phyloP scores from a whole-genome alignment of 805 yeast species.

The Zygosaccharomyces bisporus region DNA sequence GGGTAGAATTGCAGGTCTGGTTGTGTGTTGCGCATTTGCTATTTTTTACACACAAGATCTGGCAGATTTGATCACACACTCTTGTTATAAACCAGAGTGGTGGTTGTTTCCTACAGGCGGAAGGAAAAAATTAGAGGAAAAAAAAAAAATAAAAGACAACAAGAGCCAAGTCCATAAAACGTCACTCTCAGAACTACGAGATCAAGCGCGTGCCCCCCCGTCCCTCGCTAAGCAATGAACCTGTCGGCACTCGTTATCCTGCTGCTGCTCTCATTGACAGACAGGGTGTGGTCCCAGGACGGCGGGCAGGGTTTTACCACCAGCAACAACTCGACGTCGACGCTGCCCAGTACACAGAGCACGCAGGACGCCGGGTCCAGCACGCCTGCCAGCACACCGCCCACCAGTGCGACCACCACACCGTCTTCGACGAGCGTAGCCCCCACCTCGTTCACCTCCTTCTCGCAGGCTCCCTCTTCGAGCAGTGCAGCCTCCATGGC shows the following conservation, averaged over 20 bases:
- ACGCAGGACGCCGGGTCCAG: background rate
- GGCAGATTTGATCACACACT: background rate
- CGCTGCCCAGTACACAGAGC: background rate
- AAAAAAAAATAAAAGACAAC: too few species aligned
- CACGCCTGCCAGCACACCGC: background rate
- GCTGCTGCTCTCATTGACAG: constrained; percentile 6
- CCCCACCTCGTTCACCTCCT: constrained; percentile 8
- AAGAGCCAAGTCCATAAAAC: too few species aligned
- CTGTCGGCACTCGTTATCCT: constrained; percentile 8
- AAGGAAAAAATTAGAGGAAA: too few species aligned
- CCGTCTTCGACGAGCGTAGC: constrained; percentile 3
- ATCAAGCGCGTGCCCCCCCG: background rate
- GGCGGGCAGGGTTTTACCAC: background rate
- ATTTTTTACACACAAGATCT: background rate
- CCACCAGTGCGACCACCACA: background rate
- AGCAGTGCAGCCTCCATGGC: background rate
- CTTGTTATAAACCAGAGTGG: background rate
- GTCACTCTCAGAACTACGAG: too few species aligned
- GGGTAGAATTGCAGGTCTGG: background rate
- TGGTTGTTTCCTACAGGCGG: background rate
- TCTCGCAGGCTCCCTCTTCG: background rate
- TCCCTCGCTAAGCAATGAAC: constrained; percentile 5
- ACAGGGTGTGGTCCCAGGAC: constrained; percentile 8
- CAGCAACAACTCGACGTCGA: constrained; percentile 2
- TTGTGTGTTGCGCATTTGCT: background rate